Base-by-base conservation (phyloP, 371 early-diverging fungal species). In the Enteropsectra breve region DNA sequence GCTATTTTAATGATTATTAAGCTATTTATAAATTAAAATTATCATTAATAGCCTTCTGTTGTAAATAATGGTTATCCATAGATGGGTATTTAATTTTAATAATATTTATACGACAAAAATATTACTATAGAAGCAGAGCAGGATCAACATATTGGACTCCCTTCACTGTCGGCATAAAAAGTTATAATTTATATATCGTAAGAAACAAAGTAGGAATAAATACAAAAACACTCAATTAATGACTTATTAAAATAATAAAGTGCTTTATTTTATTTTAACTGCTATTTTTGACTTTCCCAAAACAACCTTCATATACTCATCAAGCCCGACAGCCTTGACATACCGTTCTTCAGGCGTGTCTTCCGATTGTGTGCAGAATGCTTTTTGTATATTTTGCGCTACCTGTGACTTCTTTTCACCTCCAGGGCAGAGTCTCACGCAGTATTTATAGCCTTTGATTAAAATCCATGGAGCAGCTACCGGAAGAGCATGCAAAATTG, bases 351-450 rank as follows among this genome's bases (percentile, higher is more conserved):
- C 58, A 4, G 3, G 21, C 1, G 21, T 40, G 4, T 63, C 55
- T 36, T 47, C 32, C 26, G 67, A 52, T 34, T 58, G 28, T 28
- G 62, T 54, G 47, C 28, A 23, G 70, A 76, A 78, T 47, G 26
- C 64, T 58, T 52, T 61, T 63, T 69, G 54, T 15, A 79, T 45
- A 18, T 64, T 61, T 58, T 80, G 80, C 5, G 72, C 73, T 2
- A 78, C 87, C 81, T 92, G 92, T 58, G 95, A 96, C 80, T 90
- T 90, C 76, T 96, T 97, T 70, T 88, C 76, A 13, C 85, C 76
- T n/a, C 97, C 98, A 1, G 96, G 97, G 0, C 86, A 82, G 45
- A 97, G 78, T 77, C 94, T 93, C 28, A 91, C 88, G 77, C 88
- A 90, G 80, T 89, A 97, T 78, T 90, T 91, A 84, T 86, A 92